A percentile compares a stretch with the other conserved stretches of the same genome.
These are phyloP conservation scores for Xylaria flabelliformis DNA, from an alignment of 495 filamentous ascomycete species.

Conservation along the genomic window DNA sequence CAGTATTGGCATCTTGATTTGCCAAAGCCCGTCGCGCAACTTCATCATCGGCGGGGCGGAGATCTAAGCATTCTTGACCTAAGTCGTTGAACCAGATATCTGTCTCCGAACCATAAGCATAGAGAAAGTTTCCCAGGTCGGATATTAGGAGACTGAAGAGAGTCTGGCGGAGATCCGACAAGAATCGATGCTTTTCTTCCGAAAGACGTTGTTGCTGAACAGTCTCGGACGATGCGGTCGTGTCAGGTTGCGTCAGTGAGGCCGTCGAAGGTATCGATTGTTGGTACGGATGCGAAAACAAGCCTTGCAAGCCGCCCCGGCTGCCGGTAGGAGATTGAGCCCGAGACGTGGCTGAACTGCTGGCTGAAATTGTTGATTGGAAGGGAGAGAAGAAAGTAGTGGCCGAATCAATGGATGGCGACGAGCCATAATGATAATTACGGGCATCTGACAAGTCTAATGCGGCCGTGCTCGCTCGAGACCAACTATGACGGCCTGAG, in stretches of 20 bases:
- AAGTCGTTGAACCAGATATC: conserved; percentile 86
- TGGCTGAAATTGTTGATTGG: conserved; percentile 66
- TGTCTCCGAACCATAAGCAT: conserved; percentile 87
- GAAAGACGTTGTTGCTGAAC: conserved; percentile 60
- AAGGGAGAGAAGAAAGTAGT: conserved; percentile 91
- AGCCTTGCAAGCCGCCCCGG: conserved; percentile 55
- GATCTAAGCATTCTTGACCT: conserved; percentile 77
- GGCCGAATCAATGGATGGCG: conserved; percentile 76
- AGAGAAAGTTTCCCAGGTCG: conserved; percentile 85
- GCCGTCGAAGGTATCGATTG: conserved; percentile 47
- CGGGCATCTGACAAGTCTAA: conserved; percentile 72
- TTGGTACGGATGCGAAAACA: conserved; percentile 51
- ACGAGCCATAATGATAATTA: conserved; percentile 72
- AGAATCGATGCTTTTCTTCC: conserved; percentile 67
- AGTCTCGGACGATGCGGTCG: conserved; percentile 65
- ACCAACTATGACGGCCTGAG: conserved; percentile 67
- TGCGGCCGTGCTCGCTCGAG: conserved; percentile 59
- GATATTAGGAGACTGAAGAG: conserved; percentile 86
- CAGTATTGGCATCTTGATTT: conserved; percentile 44
- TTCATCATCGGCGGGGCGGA: conserved; percentile 69
- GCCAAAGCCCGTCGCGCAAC: conserved; percentile 45
- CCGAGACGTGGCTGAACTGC: conserved; percentile 62
- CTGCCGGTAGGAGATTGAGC: conserved; percentile 63
- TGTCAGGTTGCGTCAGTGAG: conserved; percentile 55
- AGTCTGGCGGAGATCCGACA: conserved; percentile 76